Evolutionary conservation across 2,329 filamentous ascomycete genomes (phyloP), one percentile per base, ranked within the genome.

Genomic region (Lecanicillium sp.): DNA sequence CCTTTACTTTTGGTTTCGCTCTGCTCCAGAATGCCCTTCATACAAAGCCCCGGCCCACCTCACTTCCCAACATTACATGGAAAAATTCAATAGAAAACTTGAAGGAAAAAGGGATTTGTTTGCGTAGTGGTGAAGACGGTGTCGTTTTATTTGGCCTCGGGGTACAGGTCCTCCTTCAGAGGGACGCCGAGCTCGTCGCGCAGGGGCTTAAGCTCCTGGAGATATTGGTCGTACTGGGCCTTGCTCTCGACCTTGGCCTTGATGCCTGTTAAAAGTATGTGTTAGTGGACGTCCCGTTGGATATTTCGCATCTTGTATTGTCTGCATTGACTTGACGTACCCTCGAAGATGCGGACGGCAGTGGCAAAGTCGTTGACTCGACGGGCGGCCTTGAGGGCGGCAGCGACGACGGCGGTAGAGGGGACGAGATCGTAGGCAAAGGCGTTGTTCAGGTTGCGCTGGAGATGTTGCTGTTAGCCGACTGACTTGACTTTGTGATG

Each of bases 351-450:
- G 61, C 92, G 86, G 60, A 98, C 92, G 55, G 92, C 92, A 50
- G 92, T 98, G 51, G 92, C 92, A 73, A 83, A 96, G 75, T 98
- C 92, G 68, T 98, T 95, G 62, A 98, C 92, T 65, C 92, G 79
- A 65, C 92, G 78, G 52, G 92, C 92, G 55, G 92, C 92, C 69
- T 83, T 88, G 56, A 98, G 79, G 49, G 92, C 92, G 56, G 92
- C 89, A 56, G 78, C 79, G 65, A 95, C 78, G 61, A 98, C 92
- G 53, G 85, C 80, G 49, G 90, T 81, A 32, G 90, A 92, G 59
- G 94, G 92, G 51, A 98, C 92, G 58, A 98, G 83, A 81, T 98
- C 92, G 82, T 98, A 98, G 61, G 92, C 92, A 71, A 98, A 98
- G 63, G 88, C 90, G 73, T 98, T 98, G 83, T 98, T 98, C 60